A percentile compares a stretch with the other conserved stretches of the same genome.
These are phyloP conservation scores for Fusarium foetens DNA, from an alignment of 2,329 filamentous ascomycete species.

Conservation along the genomic window DNA sequence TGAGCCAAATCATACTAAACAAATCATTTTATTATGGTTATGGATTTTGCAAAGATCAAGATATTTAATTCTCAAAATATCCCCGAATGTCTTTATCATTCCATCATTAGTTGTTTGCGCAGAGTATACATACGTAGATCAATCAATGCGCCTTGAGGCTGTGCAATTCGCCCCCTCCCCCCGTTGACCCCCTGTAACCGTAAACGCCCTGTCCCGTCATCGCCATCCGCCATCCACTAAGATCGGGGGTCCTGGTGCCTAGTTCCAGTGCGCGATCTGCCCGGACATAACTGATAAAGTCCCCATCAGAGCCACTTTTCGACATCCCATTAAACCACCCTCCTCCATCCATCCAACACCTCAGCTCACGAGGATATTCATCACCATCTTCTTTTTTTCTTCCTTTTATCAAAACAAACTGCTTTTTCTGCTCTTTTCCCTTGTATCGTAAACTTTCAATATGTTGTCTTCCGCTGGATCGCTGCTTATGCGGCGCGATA, in stretches of 20 bases:
- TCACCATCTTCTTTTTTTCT: neutral
- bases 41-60: rapidly evolving
- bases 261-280: slow-evolving; percentile 27
- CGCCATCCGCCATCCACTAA: neutral
- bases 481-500: slow-evolving; percentile 49
- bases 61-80: neutral
- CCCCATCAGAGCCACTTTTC: slow-evolving; percentile 13
- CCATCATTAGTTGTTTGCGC: neutral
- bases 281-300: slow-evolving; percentile 17
- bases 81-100: neutral
- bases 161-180: slow-evolving; percentile 12
- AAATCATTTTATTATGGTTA: rapidly evolving
- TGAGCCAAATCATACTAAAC: rapidly evolving
- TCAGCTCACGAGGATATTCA: neutral
- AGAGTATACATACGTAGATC: slow-evolving; percentile 2
- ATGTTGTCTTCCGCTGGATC: slow-evolving; percentile 36
- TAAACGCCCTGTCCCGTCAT: slow-evolving; percentile 12
- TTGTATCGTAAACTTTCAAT: neutral
- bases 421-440: neutral
- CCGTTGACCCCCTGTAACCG: neutral
- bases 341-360: slow-evolving; percentile 17
- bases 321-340: slow-evolving; percentile 13
- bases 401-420: neutral
- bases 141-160: slow-evolving; percentile 13
- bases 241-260: slow-evolving; percentile 6